Conservation (phyloP, 306 rosid species). For the Cucurbita moschata region DNA sequence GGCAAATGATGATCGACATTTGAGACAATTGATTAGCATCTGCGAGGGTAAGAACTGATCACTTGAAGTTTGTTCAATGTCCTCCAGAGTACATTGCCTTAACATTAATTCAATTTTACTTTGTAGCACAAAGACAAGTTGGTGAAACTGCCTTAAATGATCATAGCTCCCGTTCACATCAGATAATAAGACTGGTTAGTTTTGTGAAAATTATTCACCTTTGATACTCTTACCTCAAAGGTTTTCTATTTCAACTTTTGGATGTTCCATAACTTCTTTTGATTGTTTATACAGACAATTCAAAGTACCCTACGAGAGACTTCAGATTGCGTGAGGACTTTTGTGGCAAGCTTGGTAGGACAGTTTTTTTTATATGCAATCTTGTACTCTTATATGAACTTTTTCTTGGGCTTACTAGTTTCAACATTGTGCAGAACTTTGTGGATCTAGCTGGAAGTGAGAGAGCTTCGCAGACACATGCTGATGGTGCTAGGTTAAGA, state of each 20-base stretch:
- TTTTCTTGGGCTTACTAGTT: not conserved
- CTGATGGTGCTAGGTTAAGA: slow-evolving; percentile 94
- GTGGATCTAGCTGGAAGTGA: slow-evolving; percentile 99
- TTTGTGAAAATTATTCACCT: not conserved
- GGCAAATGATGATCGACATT: slow-evolving; percentile 70
- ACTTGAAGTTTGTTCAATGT: not conserved
- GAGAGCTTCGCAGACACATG: slow-evolving; percentile 94
- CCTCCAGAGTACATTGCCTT: not conserved
- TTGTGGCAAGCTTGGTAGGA: slow-evolving; percentile 89
- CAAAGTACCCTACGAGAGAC: slow-evolving; percentile 81
- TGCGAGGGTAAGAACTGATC: slow-evolving; percentile 60
- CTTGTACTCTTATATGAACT: not conserved
- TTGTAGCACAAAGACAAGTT: slow-evolving; percentile 94
- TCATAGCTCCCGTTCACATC: slow-evolving; percentile 94
- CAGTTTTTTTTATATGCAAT: not conserved
- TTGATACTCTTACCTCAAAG: not conserved
- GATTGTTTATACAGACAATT: slow-evolving; percentile 46
- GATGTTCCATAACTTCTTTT: not conserved
- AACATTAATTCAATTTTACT: not conserved
- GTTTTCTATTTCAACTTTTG: not conserved
- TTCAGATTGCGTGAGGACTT: slow-evolving; percentile 75
- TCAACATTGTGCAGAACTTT: slow-evolving; percentile 48
- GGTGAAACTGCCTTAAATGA: slow-evolving; percentile 98
- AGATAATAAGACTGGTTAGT: slow-evolving; percentile 86
- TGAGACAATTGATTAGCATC: slow-evolving; percentile 78